A percentile compares a stretch with the other conserved stretches of the same genome.
phyloP scores from a whole-genome alignment of 2,329 filamentous ascomycete genomes.

The Fusarium xyrophilum region DNA sequence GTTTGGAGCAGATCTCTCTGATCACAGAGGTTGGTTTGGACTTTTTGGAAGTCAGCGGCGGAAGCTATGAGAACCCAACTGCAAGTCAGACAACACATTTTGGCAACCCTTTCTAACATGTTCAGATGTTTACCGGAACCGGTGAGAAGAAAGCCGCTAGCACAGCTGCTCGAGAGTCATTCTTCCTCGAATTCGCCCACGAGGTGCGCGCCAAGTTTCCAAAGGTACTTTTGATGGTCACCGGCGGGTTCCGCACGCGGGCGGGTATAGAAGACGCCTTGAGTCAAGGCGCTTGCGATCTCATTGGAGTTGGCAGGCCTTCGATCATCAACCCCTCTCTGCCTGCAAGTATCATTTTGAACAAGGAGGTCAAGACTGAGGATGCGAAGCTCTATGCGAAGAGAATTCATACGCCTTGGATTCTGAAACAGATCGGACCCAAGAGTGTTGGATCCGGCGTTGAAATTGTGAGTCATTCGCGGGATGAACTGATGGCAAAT shows the following conservation, averaged over 20 bases:
- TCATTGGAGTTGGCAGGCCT: conserved; percentile 52
- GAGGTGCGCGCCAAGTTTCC: conserved; percentile 55
- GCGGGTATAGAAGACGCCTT: conserved; percentile 52
- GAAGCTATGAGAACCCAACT: conserved; percentile 61
- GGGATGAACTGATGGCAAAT: accelerated
- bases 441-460: conserved; percentile 29
- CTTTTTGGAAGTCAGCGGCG: conserved; percentile 73
- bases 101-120: neutral
- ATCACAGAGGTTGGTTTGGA: conserved; percentile 62
- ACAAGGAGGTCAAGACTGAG: conserved; percentile 16
- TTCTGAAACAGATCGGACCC: conserved; percentile 23
- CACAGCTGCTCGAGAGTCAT: conserved; percentile 66
- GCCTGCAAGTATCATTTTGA: conserved; percentile 42
- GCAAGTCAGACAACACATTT: conserved; percentile 41
- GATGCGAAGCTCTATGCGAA: conserved; percentile 20
- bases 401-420: conserved; percentile 21
- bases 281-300: conserved; percentile 48
- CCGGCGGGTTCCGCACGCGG: conserved; percentile 66
- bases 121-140: conserved; percentile 46
- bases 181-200: conserved; percentile 72
- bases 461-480: conserved; percentile 16
- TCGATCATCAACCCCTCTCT: conserved; percentile 48
- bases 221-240: conserved; percentile 60
- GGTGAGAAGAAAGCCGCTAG: conserved; percentile 34
- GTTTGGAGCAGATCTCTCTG: conserved; percentile 63